Evolutionary conservation across 2,329 filamentous ascomycete species (phyloP), one percentile per base, ranked within the genome.

Genomic region (Teratosphaeria zuluensis): DNA sequence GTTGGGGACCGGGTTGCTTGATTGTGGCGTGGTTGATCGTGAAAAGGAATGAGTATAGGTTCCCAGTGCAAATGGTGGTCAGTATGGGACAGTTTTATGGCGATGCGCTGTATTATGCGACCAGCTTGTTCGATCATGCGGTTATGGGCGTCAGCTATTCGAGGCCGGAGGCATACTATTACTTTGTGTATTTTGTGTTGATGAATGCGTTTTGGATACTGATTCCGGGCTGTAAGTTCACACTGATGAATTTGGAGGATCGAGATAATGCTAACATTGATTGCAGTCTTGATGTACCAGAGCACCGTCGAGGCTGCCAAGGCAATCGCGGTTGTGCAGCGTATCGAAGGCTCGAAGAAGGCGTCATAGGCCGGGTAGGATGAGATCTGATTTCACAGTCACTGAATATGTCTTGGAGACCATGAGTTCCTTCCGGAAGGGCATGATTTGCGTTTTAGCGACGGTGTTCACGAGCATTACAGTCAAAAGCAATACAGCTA

Each of bases 201-300:
- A 84, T 86, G 82, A 87, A 87, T 66, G 78, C 79, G 56, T 82
- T 86, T 69, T 87, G 84, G 84, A 84, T 86, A 57, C 74, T 84
- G 33, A 80, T 86, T 56, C 84, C 84, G 5, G 72, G 71, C 21
- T 72, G 81, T 83, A 70, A 75, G 81, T 77, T 19, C 16, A 19
- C 8, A 12, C 52, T 16, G 19, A 35, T 35, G 2, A 14, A 42
- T 30, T 28, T 28, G 24, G 21, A 38, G 12, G 14, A 30, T 2
- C 31, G 38, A 11, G 28, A 33, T 5, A 52, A 33, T 35, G 4
- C 57, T 12, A 42, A 35, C 35, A 42, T 53, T 64, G 58, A 62
- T 64, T 21, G 57, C 53, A 71, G 69, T 59, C 53, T 58, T 71
- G 33, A 69, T 71, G 32, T 66, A 63, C 28, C 64, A 70, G 56